Conservation (phyloP, 176 grass and related monocot genomes). For the Musa itinerans region DNA sequence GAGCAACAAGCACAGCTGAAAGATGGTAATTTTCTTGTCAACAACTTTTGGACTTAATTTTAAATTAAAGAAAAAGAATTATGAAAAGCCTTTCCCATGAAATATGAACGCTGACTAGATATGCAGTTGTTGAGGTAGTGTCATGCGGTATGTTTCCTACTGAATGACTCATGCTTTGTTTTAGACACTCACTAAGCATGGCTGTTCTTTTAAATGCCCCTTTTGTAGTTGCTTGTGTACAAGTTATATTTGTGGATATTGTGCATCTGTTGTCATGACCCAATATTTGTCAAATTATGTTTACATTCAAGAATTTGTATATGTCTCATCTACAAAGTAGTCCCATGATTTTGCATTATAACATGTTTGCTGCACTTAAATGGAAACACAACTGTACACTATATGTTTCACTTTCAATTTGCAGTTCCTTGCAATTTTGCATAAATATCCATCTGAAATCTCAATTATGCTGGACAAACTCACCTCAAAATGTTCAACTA, state of each 20-base stretch:
- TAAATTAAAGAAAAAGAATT: neutral
- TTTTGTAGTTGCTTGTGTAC: neutral
- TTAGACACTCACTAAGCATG: neutral
- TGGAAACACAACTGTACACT: no score
- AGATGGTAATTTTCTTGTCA: conserved; percentile 60
- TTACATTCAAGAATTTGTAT: no score
- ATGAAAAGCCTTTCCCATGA: neutral
- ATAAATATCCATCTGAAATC: no score
- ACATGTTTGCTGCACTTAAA: no score
- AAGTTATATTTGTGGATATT: neutral
- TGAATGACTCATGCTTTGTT: neutral
- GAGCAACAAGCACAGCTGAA: conserved; percentile 90
- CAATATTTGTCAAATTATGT: no score
- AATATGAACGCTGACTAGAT: neutral
- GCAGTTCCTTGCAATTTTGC: no score
- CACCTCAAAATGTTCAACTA: no score
- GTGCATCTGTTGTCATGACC: no score
- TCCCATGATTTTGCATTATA: no score
- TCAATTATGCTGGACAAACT: no score
- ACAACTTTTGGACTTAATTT: neutral
- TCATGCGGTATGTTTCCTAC: neutral
- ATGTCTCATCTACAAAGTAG: no score
- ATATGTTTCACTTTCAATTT: no score
- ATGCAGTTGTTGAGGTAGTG: neutral
- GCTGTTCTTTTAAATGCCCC: neutral